Conservation (phyloP, 78 protist genomes). For the Isochrysis galbana region DNA sequence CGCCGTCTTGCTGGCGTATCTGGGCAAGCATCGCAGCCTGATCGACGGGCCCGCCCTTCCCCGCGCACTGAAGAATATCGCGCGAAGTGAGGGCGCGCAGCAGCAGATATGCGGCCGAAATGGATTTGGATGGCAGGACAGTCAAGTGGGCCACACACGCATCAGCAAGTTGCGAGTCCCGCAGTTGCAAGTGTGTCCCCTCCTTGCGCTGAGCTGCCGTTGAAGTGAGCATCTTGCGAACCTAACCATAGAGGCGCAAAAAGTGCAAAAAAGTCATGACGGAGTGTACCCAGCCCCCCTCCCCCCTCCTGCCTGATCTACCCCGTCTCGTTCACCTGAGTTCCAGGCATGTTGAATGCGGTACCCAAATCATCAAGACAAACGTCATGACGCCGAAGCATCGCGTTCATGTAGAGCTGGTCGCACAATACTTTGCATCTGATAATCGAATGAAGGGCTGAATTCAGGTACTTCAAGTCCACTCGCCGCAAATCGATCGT, state of each 20-base stretch:
- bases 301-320: too few relatives aligned
- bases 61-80: not conserved
- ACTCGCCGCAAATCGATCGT: too few relatives aligned
- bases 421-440: not conserved
- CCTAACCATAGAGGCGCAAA: too few relatives aligned
- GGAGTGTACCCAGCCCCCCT: too few relatives aligned
- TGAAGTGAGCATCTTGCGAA: not conserved
- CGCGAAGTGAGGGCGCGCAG: not conserved
- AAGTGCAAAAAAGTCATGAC: too few relatives aligned
- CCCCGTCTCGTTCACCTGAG: too few relatives aligned
- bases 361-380: not conserved
- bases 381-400: not conserved
- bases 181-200: not conserved
- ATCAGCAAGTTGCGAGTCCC: not conserved
- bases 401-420: constrained; percentile 19
- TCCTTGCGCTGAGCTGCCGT: not conserved
- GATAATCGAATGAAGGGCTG: too few relatives aligned
- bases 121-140: not conserved
- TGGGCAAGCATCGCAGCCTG: not conserved
- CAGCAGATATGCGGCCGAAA: not conserved
- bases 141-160: constrained; percentile 12
- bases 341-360: not conserved
- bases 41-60: not conserved
- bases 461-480: too few relatives aligned
- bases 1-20: not conserved